A percentile compares a stretch with the other conserved stretches of the same genome.
These are phyloP conservation scores for Populus tomentosa DNA, from an alignment of 441 rosid genomes.

Conservation along the genomic window DNA sequence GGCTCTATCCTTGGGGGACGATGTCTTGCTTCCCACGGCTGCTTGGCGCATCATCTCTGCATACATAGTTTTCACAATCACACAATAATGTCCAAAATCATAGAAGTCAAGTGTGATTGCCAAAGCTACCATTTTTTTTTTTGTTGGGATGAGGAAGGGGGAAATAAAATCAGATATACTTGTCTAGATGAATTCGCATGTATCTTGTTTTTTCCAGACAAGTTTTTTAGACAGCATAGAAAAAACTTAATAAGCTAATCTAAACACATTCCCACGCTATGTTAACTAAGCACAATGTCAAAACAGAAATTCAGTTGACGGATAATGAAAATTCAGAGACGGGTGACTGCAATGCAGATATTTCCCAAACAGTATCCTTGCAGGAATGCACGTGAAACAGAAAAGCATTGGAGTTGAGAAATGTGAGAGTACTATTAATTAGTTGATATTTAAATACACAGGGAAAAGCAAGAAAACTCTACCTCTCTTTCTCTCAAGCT, in stretches of 20 bases:
- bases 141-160: not conserved
- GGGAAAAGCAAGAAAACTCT: constrained; percentile 16
- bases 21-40: constrained; percentile 55
- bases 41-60: constrained; percentile 90
- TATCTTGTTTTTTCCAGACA: too few species aligned
- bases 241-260: not conserved
- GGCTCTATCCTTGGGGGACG: constrained; percentile 83
- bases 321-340: not conserved
- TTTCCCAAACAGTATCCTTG: not conserved
- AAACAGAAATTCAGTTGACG: not conserved
- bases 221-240: not conserved
- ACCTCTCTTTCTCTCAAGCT: constrained; percentile 85
- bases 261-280: not conserved
- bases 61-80: constrained; percentile 13
- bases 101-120: not conserved
- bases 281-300: not conserved
- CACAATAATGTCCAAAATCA: not conserved
- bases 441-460: not conserved
- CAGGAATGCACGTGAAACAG: not conserved
- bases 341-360: not conserved
- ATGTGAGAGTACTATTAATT: not conserved
- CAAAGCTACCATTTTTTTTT: not conserved
- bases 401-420: not conserved
- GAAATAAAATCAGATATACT: too few species aligned
- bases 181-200: not conserved